A percentile compares a stretch with the other conserved stretches of the same genome.
These are phyloP conservation scores for Rhizopogon rudus DNA, from an alignment of 768 basidiomycete genomes.

Conservation along the genomic window DNA sequence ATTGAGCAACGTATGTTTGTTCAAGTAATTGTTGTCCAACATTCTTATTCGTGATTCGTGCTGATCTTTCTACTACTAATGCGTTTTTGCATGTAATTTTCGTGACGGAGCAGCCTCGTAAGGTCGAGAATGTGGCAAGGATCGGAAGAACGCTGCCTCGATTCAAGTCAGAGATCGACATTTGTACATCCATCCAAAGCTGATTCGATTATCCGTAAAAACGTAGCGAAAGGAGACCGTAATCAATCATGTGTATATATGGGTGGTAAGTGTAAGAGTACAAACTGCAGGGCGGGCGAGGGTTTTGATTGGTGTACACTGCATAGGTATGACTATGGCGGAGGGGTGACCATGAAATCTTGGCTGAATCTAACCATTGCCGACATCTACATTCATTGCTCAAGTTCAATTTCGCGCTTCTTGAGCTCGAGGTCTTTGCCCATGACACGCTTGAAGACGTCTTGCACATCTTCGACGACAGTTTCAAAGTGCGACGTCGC, in stretches of 20 bases:
- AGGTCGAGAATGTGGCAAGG: no score
- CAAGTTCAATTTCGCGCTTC: conserved; percentile 75
- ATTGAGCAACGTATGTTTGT: no score
- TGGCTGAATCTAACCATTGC: neutral
- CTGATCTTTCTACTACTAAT: no score
- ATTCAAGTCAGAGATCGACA: no score
- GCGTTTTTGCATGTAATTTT: no score
- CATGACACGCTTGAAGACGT: conserved; percentile 89
- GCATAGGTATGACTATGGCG: neutral
- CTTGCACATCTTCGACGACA: conserved; percentile 94
- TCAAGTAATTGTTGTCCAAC: no score
- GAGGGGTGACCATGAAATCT: neutral
- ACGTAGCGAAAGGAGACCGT: neutral
- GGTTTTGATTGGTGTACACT: neutral
- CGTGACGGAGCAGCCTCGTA: no score
- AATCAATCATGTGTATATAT: neutral
- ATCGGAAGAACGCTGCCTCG: no score
- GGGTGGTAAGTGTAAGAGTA: neutral
- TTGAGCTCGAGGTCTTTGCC: conserved; percentile 79
- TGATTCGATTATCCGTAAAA: neutral
- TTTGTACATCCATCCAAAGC: neutral
- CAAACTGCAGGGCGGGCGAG: neutral
- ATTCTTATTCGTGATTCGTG: no score
- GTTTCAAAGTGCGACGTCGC: conserved; percentile 99
- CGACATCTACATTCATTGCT: conserved; percentile 30